Conservation (phyloP, 176 grass and related monocot species). For the Oryza rufipogon region DNA sequence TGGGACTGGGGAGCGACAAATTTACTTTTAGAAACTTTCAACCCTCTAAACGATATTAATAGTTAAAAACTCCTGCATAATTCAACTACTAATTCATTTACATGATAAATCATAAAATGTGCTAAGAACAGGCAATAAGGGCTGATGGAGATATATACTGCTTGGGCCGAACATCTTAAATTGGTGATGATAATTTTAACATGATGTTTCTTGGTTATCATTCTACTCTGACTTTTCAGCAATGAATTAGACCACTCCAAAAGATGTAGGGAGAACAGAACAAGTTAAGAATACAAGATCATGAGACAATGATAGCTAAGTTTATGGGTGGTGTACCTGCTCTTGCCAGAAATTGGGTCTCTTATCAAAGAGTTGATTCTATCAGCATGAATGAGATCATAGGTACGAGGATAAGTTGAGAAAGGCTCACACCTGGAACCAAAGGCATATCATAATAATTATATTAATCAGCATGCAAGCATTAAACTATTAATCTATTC, state of each 20-base stretch:
- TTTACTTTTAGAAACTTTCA: background rate
- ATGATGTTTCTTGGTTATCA: background rate
- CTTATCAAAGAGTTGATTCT: constrained; percentile 76
- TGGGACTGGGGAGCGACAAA: background rate
- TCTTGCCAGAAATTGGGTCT: constrained; percentile 53
- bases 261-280: background rate
- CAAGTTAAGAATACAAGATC: background rate
- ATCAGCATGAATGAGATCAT: constrained; percentile 87
- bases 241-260: background rate
- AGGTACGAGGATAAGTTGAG: constrained; percentile 94
- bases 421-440: constrained; percentile 87
- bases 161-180: background rate
- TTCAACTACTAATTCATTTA: background rate
- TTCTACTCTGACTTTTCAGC: background rate
- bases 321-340: constrained; percentile 59
- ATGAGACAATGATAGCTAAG: background rate
- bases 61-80: too few species aligned
- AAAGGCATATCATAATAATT: constrained; percentile 18
- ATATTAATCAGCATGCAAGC: background rate
- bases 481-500: background rate
- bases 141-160: background rate
- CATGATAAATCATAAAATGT: background rate
- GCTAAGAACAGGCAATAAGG: background rate
- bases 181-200: background rate
- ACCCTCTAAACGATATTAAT: background rate